Percentiles rank a stretch among this genome's conserved stretches.
Conservation (phyloP, 768 basidiomycete genomes). For the Leccinum disarticulatum region DNA sequence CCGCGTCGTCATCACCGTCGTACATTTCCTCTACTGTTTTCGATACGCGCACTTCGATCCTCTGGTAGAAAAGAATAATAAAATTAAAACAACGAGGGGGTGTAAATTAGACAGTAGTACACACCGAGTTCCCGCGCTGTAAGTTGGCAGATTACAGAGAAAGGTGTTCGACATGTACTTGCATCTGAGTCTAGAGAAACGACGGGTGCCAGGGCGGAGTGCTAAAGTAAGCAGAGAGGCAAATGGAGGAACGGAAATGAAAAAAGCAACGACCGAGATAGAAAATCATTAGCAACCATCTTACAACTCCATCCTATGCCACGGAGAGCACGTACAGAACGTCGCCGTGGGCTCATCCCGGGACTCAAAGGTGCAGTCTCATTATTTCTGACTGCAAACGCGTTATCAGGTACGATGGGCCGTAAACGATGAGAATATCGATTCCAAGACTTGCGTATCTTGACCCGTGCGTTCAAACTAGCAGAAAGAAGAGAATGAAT, state of each 20-base stretch:
- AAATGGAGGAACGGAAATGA: background rate
- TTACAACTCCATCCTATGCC: background rate
- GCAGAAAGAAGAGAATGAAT: slow-evolving; percentile 4
- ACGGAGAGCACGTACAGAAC: slow-evolving; percentile 1
- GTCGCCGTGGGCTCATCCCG: background rate
- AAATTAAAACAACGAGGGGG: background rate
- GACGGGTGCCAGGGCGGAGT: background rate
- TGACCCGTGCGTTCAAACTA: slow-evolving; percentile 24
- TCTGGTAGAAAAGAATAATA: background rate
- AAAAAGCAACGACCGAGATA: background rate
- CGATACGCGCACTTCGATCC: slow-evolving; percentile 19
- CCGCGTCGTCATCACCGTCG: slow-evolving; percentile 6
- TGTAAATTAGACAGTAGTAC: background rate
- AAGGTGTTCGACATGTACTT: background rate
- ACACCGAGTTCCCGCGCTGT: slow-evolving; percentile 7
- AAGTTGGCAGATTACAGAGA: background rate
- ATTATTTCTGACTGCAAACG: background rate
- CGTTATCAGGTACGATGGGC: slow-evolving; percentile 3
- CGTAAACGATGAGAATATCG: background rate
- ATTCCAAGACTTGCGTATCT: slow-evolving; percentile 5
- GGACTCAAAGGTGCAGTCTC: background rate
- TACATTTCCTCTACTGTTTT: slow-evolving; percentile 17
- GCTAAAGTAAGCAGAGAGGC: background rate
- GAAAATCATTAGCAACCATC: background rate
- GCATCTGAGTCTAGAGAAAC: background rate